Evolutionary conservation across 352 stramenopile species (phyloP).

Genomic region (Globisporangium acanthophoron): DNA sequence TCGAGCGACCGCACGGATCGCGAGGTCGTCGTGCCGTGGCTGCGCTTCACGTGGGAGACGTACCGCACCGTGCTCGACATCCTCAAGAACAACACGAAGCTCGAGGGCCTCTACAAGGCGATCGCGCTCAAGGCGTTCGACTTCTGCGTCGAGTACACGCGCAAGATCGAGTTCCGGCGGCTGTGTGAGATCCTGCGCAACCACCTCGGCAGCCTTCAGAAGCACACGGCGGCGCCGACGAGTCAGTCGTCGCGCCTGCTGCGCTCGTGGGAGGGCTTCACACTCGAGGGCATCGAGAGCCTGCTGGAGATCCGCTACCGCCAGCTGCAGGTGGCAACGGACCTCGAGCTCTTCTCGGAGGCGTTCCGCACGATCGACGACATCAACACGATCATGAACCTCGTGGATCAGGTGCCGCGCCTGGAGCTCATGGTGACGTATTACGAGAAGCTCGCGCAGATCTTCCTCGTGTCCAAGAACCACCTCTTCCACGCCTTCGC

Average conservation of each 20-base stretch:
- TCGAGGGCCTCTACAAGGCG: slow-evolving; percentile 71
- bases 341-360: slow-evolving; percentile 96
- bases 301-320: slow-evolving; percentile 96
- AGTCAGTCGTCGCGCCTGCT: slow-evolving; percentile 81
- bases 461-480: slow-evolving; percentile 97
- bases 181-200: slow-evolving; percentile 97
- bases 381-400: slow-evolving; percentile 97
- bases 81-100: slow-evolving; percentile 95
- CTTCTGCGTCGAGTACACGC: slow-evolving; percentile 83
- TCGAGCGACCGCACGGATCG: slow-evolving; percentile 94
- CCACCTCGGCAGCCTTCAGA: slow-evolving; percentile 94
- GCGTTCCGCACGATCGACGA: slow-evolving; percentile 98
- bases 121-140: slow-evolving; percentile 78
- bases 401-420: slow-evolving; percentile 87
- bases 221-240: slow-evolving; percentile 76
- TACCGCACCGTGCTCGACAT: slow-evolving; percentile 98
- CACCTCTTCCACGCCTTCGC: slow-evolving; percentile 97
- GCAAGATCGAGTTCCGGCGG: slow-evolving; percentile 95
- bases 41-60: slow-evolving; percentile 97
- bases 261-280: slow-evolving; percentile 96
- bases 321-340: slow-evolving; percentile 94
- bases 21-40: slow-evolving; percentile 90
- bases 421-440: slow-evolving; percentile 95
- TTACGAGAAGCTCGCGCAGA: slow-evolving; percentile 96
- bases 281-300: slow-evolving; percentile 92